Evolutionary conservation across 352 stramenopile species (phyloP), one percentile per base, ranked within the genome.

Genomic region (Phytopythium vexans): DNA sequence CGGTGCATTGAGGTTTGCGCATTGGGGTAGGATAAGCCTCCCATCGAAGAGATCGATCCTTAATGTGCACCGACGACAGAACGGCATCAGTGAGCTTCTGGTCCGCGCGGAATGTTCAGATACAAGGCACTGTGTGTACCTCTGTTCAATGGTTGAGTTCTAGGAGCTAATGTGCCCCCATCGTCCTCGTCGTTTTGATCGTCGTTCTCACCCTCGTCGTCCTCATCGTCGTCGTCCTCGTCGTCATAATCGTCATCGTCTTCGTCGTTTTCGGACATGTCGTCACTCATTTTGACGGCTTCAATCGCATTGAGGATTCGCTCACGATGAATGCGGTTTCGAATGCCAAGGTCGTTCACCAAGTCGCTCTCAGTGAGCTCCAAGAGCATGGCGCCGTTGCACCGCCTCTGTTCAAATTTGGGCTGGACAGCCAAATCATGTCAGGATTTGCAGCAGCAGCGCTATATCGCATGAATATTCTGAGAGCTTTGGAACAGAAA

Each of bases 281-380:
- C 76, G 36, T 86, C 73, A 33, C 72, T 88, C 14, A 70, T 88
- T 48, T 92, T 88, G 52, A 88, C 89, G 3, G 78, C 79, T 34
- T 90, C 77, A 31, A 92, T 90, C 4, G 79, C 82, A 49, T 72
- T 85, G 27, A 92, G 58, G 44, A 92, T 89, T 5, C 77, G 70
- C 44, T 93, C 77, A 6, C 80, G 80, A 12, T 86, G 68, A 15
- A 83, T 48, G 27, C 79, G 73, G 42, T 85, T 82, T 52, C 75
- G 79, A 40, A 93, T 74, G 21, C 70, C 77, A 48, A 88, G 85
- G 52, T 90, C 80, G 47, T 89, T 88, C 47, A 89, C 82, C 12
- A 93, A 65, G 41, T 90, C 78, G 45, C 67, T 86, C 54, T 93
- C 82, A 0, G 74, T 83, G 50, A 93, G 62, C 3, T 86, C 74